Evolutionary conservation across 1,284 basidiomycete species (phyloP).

Genomic region (Coniferiporia weirii): DNA sequence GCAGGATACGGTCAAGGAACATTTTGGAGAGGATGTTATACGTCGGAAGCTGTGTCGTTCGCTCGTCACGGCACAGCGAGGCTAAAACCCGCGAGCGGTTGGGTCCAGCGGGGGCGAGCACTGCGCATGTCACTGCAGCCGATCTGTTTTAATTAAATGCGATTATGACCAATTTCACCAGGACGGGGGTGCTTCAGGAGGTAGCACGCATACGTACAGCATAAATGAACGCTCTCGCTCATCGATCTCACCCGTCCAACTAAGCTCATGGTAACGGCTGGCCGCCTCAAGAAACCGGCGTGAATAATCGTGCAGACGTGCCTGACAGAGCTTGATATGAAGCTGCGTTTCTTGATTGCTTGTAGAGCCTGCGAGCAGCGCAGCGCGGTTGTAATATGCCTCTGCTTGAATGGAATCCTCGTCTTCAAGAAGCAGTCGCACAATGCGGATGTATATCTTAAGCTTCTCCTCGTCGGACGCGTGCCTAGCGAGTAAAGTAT

Average conservation of each 20-base stretch:
- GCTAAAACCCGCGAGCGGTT: constrained; percentile 90
- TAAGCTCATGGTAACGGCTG: constrained; percentile 89
- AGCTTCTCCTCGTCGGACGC: constrained; percentile 80
- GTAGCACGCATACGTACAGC: constrained; percentile 62
- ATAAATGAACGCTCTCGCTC: constrained; percentile 86
- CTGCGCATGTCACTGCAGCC: constrained; percentile 91
- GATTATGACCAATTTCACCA: constrained; percentile 10
- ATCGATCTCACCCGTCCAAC: constrained; percentile 81
- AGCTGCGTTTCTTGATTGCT: constrained; percentile 74
- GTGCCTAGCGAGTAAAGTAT: not conserved
- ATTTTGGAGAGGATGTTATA: constrained; percentile 93
- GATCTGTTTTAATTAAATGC: constrained; percentile 42
- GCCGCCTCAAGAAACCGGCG: constrained; percentile 96
- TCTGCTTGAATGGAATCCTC: constrained; percentile 93
- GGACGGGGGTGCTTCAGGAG: not conserved
- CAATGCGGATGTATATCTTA: constrained; percentile 88
- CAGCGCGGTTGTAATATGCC: constrained; percentile 95
- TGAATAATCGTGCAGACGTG: constrained; percentile 87
- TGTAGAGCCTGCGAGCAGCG: constrained; percentile 76
- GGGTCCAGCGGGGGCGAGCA: constrained; percentile 96
- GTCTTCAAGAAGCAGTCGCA: constrained; percentile 92
- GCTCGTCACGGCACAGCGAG: constrained; percentile 90
- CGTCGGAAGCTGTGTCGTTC: constrained; percentile 72
- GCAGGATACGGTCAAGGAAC: constrained; percentile 95
- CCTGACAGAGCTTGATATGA: constrained; percentile 85